Percentiles rank a stretch among this genome's conserved stretches.
These are phyloP conservation scores for Chrysosphaeria jannelii DNA, from an alignment of 2,329 filamentous ascomycete species.

Conservation along the genomic window DNA sequence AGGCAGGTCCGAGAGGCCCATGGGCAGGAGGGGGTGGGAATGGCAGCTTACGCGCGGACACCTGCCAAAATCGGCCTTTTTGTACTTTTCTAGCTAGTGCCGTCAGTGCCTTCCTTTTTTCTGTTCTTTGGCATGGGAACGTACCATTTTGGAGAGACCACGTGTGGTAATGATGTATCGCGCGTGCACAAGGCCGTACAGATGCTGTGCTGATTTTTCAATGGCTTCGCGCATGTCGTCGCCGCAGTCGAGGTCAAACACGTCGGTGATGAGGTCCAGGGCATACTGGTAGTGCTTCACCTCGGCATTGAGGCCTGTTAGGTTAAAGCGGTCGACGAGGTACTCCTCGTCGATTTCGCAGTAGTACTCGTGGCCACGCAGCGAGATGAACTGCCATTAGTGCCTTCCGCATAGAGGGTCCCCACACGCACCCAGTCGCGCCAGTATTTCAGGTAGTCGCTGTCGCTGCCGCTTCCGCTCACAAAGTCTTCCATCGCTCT, in stretches of 20 bases:
- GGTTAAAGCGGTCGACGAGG: slow-evolving; percentile 88
- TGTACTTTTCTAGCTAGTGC: slow-evolving; percentile 98
- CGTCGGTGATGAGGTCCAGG: slow-evolving; percentile 84
- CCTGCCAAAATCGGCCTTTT: slow-evolving; percentile 92
- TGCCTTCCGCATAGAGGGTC: too few species aligned
- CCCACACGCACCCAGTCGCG: slow-evolving; percentile 83
- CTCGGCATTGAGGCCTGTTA: slow-evolving; percentile 88
- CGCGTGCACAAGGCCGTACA: slow-evolving; percentile 88
- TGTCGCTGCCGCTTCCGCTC: slow-evolving; percentile 91
- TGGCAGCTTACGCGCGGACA: slow-evolving; percentile 91
- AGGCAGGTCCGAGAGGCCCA: slow-evolving; percentile 74
- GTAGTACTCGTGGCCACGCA: slow-evolving; percentile 93
- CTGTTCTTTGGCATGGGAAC: too few species aligned
- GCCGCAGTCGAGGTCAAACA: slow-evolving; percentile 95
- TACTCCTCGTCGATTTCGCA: slow-evolving; percentile 99
- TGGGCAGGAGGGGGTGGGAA: slow-evolving; percentile 72
- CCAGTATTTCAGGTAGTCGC: slow-evolving; percentile 98
- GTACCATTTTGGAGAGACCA: slow-evolving; percentile 72
- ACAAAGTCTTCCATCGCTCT: slow-evolving; percentile 82
- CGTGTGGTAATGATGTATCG: slow-evolving; percentile 90
- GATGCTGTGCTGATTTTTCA: slow-evolving; percentile 81
- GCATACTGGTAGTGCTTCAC: slow-evolving; percentile 99
- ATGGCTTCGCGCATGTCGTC: slow-evolving; percentile 96
- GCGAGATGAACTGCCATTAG: slow-evolving; percentile 95
- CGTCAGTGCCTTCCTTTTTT: too few species aligned